Percentiles rank a stretch among this genome's conserved stretches.
phyloP scores from a whole-genome alignment of 2,329 filamentous ascomycete genomes.

The Phaeosphaeria sp. region DNA sequence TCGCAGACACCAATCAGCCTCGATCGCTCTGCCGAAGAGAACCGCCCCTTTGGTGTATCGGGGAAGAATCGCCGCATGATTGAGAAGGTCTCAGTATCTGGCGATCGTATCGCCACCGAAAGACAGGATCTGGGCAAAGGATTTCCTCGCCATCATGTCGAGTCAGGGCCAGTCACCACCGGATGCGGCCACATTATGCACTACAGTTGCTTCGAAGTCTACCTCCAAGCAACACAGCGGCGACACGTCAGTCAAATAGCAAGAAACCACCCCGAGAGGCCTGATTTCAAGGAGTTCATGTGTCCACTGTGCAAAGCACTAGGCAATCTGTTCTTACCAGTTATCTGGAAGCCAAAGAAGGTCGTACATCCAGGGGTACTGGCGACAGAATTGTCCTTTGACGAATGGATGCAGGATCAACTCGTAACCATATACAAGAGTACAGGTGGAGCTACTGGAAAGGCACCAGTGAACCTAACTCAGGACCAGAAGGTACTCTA shows the following conservation, averaged over 20 bases:
- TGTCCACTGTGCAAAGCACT: slow-evolving; percentile 96
- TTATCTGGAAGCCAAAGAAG: slow-evolving; percentile 93
- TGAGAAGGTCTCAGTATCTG: slow-evolving; percentile 75
- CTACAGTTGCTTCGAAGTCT: slow-evolving; percentile 91
- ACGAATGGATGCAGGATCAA: slow-evolving; percentile 70
- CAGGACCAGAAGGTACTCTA: slow-evolving; percentile 58
- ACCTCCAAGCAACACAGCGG: slow-evolving; percentile 81
- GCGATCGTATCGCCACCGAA: slow-evolving; percentile 74
- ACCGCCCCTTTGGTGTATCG: slow-evolving; percentile 89
- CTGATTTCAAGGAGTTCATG: slow-evolving; percentile 84
- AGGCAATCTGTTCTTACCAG: slow-evolving; percentile 91
- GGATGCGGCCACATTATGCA: slow-evolving; percentile 99
- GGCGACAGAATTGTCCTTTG: slow-evolving; percentile 64
- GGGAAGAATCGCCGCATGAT: slow-evolving; percentile 82
- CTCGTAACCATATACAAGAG: slow-evolving; percentile 59
- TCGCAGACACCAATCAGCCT: slow-evolving; percentile 78
- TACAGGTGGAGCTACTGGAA: slow-evolving; percentile 37
- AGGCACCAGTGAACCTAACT: slow-evolving; percentile 29
- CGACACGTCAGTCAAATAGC: slow-evolving; percentile 93
- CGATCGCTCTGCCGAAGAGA: slow-evolving; percentile 80
- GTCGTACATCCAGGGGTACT: slow-evolving; percentile 81
- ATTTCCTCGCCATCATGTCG: slow-evolving; percentile 73
- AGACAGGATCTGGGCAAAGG: slow-evolving; percentile 87
- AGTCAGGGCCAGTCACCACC: slow-evolving; percentile 80
- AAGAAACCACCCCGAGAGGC: slow-evolving; percentile 86